Base-by-base conservation (phyloP, 495 filamentous ascomycete species). In the Elasticomyces elasticus region DNA sequence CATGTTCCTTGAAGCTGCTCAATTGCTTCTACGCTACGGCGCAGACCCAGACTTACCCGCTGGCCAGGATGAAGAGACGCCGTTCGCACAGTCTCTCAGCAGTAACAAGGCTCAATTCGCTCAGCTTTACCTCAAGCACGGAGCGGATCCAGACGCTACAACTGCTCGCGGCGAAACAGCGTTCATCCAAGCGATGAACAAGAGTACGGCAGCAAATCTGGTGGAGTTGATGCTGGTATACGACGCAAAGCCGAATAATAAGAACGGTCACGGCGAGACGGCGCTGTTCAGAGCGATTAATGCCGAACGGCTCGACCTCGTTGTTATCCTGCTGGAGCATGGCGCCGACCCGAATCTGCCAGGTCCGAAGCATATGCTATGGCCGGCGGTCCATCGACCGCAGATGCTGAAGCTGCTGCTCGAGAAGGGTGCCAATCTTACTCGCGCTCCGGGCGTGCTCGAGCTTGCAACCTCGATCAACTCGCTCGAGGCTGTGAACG, bases 341-440 rank as follows among this genome's bases (percentile, higher is more conserved):
- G 66, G 66, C 22, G 67, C 66, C 19, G 64, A 78, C 53, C 71
- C 72, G 5, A 74, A 77, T 49, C 68, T 76, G 9, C 71, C 71
- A 1, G 74, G 71, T 19, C 72, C 72, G n/a, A 74, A 76, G 51
- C 72, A 76, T 53, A 70, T 71, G 66, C 68, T 74, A 15, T 74
- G 71, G 73, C 72, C 73, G 9, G 62, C 73, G 0, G 67, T 66
- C 10, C 70, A 70, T 45, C 51, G 70, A 30, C 65, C 71, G 12
- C 55, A 56, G 22, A 71, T 69, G 30, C 66, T 77, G 24, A 61
- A 74, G 47, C 41, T 72, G 1, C 60, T 77, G 3, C 67, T 77
- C 6, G 22, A 56, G 15, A 65, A 65, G 27, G 73, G 74, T 5
- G 74, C 73, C n/a, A 69, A 74, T 50, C 63, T 62, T 37, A 69